Conservation (phyloP, 2,329 filamentous ascomycete genomes). For the Diaporthe sp. region DNA sequence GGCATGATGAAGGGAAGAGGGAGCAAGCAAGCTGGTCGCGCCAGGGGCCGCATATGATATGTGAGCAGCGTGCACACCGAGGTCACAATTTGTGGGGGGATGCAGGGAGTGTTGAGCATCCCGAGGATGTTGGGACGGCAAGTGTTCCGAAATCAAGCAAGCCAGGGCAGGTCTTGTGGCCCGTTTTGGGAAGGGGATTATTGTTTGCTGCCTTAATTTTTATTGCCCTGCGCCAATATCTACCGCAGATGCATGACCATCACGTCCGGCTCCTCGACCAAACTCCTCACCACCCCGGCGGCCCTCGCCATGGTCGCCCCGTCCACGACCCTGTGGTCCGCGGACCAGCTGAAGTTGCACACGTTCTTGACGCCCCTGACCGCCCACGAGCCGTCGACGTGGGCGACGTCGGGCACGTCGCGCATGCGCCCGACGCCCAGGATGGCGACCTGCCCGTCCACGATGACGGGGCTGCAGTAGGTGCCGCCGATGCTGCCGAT, state of each 20-base stretch:
- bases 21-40: conserved; percentile 5
- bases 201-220: not conserved
- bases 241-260: conserved; percentile 88
- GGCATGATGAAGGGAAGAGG: not conserved
- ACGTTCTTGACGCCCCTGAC: conserved; percentile 64
- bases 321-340: conserved; percentile 93
- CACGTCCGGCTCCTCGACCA: conserved; percentile 85
- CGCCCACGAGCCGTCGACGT: conserved; percentile 52
- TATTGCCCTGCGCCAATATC: conserved; percentile 35
- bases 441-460: conserved; percentile 91
- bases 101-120: not conserved
- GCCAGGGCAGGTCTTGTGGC: not conserved
- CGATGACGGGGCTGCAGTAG: conserved; percentile 90
- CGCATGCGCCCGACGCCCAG: conserved; percentile 86
- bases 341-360: conserved; percentile 95
- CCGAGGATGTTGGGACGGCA: not conserved
- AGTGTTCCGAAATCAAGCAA: not conserved
- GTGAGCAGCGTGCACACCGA: not conserved
- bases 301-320: conserved; percentile 94
- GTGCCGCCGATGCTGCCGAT: conserved; percentile 95
- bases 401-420: conserved; percentile 80
- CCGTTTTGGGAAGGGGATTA: not conserved
- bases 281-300: conserved; percentile 80
- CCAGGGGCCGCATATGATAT: conserved; percentile 16
- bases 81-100: not conserved